These are phyloP conservation scores for Clarireedia homoeocarpa DNA, from an alignment of 2,329 filamentous ascomycete species.

Conservation along the genomic window DNA sequence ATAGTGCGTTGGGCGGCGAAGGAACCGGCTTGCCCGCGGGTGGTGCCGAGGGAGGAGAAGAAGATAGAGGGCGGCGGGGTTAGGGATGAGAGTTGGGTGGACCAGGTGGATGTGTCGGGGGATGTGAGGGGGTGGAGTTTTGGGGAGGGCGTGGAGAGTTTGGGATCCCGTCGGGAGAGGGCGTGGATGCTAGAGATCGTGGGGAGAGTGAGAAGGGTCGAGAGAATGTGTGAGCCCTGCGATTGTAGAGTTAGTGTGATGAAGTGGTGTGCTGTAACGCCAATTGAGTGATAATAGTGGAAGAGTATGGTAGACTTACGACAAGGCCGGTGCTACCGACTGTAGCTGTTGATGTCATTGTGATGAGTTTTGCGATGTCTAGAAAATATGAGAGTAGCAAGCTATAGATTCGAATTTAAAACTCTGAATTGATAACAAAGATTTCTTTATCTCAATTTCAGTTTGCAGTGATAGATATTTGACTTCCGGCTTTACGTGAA, in stretches of 20 bases:
- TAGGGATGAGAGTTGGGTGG: conserved; percentile 30
- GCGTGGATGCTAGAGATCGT: conserved; percentile 44
- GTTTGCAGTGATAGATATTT: too few species aligned
- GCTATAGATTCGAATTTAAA: not conserved
- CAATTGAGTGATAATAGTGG: not conserved
- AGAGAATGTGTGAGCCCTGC: conserved; percentile 65
- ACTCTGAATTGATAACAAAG: not conserved
- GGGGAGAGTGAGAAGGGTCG: conserved; percentile 48
- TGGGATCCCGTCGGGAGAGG: conserved; percentile 59
- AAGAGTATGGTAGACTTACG: conserved; percentile 29
- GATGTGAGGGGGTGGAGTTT: conserved; percentile 62
- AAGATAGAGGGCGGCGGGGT: conserved; percentile 53
- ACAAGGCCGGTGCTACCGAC: conserved; percentile 42
- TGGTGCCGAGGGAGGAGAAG: conserved; percentile 76
- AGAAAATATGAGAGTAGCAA: not conserved
- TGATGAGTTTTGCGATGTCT: not conserved
- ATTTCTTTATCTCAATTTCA: too few species aligned
- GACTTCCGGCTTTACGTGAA: too few species aligned
- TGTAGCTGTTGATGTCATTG: conserved; percentile 37
- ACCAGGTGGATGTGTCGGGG: conserved; percentile 63
- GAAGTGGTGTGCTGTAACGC: not conserved
- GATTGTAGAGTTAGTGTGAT: conserved; percentile 8
- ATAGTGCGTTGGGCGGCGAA: conserved; percentile 78
- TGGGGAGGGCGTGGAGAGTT: conserved; percentile 50
- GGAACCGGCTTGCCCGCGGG: conserved; percentile 64